Evolutionary conservation across 257 asterid species (phyloP), one percentile per base, ranked within the genome.

Genomic region (Dorcoceras hygrometricum): DNA sequence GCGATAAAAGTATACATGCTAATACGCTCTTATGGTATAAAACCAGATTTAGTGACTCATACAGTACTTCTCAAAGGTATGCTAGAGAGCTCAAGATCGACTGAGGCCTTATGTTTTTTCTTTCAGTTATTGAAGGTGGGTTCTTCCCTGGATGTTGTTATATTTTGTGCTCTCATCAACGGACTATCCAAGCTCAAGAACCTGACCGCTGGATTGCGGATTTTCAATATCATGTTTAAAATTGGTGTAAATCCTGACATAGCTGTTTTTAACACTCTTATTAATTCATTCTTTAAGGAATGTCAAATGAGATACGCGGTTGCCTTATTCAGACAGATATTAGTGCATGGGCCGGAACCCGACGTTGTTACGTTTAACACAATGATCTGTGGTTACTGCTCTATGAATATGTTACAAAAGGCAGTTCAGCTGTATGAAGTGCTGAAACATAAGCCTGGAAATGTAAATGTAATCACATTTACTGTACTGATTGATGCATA

Each of bases 341-440:
- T 36, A 23, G 54, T 63, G 25, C 29, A 58, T 59, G 84, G 84
- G 18, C 84, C 75, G 4, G 69, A 64, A 67, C 84, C 84, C 46
- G 81, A 79, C 58, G 67, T 76, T 29, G 84, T 73, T 73, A 79
- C 81, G 16, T 79, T 73, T 59, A 76, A 79, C 57, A 73, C 73
- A 23, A 50, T 76, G 23, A 69, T 76, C 25, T 62, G 74, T 70
- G 84, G 81, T 19, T 79, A 69, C 56, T 76, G 81, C 73, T 69
- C 74, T 22, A 23, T 73, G 75, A 67, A 73, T 57, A 76, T 69
- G 84, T 70, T 79, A 70, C 22, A 66, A 0, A 74, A 79, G 62
- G 84, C 81, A 48, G 59, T 73, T 62, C 65, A 54, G 53, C 57
- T 73, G 31, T 79, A 66, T 22, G 73, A 76, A 69, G 75, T 66